Evolutionary conservation across 768 basidiomycete species (phyloP), one percentile per base, ranked within the genome.

Genomic region (Pisolithus marmoratus): DNA sequence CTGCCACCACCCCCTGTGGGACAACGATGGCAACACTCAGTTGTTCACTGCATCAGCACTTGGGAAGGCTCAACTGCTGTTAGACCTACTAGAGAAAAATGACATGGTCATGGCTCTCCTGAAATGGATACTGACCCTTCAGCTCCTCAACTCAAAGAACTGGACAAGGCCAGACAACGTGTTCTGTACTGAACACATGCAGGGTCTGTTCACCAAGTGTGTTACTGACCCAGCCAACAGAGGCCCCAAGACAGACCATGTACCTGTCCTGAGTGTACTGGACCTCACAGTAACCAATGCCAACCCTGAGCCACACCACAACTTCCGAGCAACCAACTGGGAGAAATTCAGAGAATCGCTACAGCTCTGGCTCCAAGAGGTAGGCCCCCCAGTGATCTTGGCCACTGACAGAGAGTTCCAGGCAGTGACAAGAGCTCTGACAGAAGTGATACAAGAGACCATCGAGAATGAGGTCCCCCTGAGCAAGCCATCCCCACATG

Each of bases 1-100:
- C 38, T 29, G 52, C 6, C 64, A 64, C 38, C 64, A 64, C 46
- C 62, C 59, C 0, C 38, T 58, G 2, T 65, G 64, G 61, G 63
- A 65, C 5, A 46, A 58, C 2, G 19, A 49, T 3, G 46, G 57
- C 1, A 49, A 41, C 22, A 22, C 11, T 1, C 48, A 49, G 14
- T 49, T 64, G 0, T 58, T 62, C 36, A 61, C 51, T 4, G 45
- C 40, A 5, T 6, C 6, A 3, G 34, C 51, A 8, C 48, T 51
- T 0, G 23, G 26, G 1, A 43, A 22, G 4, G 44, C 49, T 0
- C 48, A 57, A 17, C 23, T 31, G 1, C 44, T 58, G 2, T 22
- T 58, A 0, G 37, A 58, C 27, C 27, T 58, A 0, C 38, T 55
- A 0, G 54, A 55, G 5, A 23, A 51, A 4, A 40, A 58, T n/a